phyloP scores from a whole-genome alignment of 2,329 filamentous ascomycete species.

The Colletotrichum tanaceti region DNA sequence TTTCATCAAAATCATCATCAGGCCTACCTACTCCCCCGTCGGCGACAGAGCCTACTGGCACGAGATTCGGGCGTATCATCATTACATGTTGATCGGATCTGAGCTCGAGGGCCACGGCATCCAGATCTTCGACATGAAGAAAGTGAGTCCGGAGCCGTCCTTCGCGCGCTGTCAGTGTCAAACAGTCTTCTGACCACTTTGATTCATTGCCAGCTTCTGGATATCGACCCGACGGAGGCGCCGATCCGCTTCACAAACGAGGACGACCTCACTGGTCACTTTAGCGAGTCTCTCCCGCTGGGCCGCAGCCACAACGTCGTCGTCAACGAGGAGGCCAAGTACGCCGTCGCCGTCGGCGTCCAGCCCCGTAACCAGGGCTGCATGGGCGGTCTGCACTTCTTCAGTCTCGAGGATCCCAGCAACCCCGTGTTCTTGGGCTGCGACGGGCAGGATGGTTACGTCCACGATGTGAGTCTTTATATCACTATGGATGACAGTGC shows the following conservation, averaged over 20 bases:
- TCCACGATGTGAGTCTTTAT: slow-evolving; percentile 56
- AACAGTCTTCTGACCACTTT: background rate
- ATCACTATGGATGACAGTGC: too few relatives aligned
- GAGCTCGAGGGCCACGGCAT: slow-evolving; percentile 63
- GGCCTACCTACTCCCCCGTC: slow-evolving; percentile 37
- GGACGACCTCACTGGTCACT: slow-evolving; percentile 48
- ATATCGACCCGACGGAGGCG: slow-evolving; percentile 52
- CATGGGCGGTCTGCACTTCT: slow-evolving; percentile 64
- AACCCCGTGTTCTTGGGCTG: slow-evolving; percentile 65
- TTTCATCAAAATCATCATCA: too few relatives aligned
- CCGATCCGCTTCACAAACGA: slow-evolving; percentile 47
- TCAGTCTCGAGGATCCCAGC: slow-evolving; percentile 63
- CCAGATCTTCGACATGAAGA: slow-evolving; percentile 72
- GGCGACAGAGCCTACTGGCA: slow-evolving; percentile 47
- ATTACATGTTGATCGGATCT: slow-evolving; percentile 51
- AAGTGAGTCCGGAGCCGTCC: slow-evolving; percentile 41
- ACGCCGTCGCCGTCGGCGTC: slow-evolving; percentile 56
- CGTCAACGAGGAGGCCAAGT: slow-evolving; percentile 58
- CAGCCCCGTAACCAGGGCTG: slow-evolving; percentile 52
- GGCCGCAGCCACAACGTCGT: slow-evolving; percentile 63
- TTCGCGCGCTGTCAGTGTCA: background rate
- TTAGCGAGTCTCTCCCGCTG: slow-evolving; percentile 45
- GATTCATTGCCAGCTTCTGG: slow-evolving; percentile 53
- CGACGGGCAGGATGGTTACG: slow-evolving; percentile 64
- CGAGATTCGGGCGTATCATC: slow-evolving; percentile 51